A percentile compares a stretch with the other conserved stretches of the same genome.
These are phyloP conservation scores for Saccharomycopsis babjevae DNA, from an alignment of 805 yeast genomes.

Conservation along the genomic window DNA sequence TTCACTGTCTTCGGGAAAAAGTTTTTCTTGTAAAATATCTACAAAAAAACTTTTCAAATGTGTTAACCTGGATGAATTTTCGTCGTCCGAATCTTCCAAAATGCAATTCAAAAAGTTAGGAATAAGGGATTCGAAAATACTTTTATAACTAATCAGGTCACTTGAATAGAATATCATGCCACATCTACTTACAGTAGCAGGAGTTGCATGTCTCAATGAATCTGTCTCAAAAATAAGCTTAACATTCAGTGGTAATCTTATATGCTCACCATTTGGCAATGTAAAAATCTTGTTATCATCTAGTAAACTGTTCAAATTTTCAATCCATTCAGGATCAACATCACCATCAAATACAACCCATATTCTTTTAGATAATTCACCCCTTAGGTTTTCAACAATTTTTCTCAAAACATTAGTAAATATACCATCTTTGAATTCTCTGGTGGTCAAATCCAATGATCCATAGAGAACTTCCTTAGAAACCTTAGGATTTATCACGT, in stretches of 20 bases:
- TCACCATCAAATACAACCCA: slow-evolving; percentile 92
- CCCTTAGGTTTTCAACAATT: slow-evolving; percentile 42
- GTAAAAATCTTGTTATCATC: slow-evolving; percentile 82
- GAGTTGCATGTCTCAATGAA: slow-evolving; percentile 56
- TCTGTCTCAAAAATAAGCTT: slow-evolving; percentile 71
- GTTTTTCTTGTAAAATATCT: not conserved
- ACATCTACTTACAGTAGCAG: slow-evolving; percentile 89
- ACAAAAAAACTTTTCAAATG: not conserved
- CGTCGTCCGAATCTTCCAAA: slow-evolving; percentile 1
- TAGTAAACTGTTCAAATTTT: slow-evolving; percentile 76
- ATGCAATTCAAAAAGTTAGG: not conserved
- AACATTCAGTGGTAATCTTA: slow-evolving; percentile 54
- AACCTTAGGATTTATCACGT: slow-evolving; percentile 66
- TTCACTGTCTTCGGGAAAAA: not conserved
- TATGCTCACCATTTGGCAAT: slow-evolving; percentile 81
- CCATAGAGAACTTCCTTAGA: slow-evolving; percentile 64
- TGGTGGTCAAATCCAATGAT: slow-evolving; percentile 54
- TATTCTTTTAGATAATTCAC: slow-evolving; percentile 42
- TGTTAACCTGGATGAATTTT: not conserved
- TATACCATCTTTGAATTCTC: slow-evolving; percentile 91
- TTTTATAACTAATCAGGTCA: slow-evolving; percentile 20
- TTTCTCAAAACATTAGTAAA: slow-evolving; percentile 58
- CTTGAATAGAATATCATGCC: slow-evolving; percentile 73
- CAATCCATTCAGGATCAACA: slow-evolving; percentile 91
- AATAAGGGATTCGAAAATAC: not conserved